Evolutionary conservation across 768 basidiomycete species (phyloP).

Genomic region (Cyathus striatus): DNA sequence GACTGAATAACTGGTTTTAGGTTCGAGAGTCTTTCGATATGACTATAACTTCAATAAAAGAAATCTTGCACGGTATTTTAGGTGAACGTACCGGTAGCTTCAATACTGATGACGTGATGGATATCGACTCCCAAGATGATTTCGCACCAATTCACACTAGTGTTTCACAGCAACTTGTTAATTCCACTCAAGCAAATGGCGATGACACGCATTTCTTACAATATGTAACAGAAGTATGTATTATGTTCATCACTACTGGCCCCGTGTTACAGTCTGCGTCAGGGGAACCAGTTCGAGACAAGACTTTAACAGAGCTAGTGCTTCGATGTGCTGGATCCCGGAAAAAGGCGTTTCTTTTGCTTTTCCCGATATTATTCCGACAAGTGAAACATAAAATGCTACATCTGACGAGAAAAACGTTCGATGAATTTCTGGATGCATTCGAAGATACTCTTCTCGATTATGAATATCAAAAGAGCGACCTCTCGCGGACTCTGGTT

Average conservation of each 20-base stretch:
- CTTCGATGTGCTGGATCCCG: slow-evolving; percentile 32
- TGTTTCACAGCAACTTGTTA: slow-evolving; percentile 21
- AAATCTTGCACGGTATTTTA: slow-evolving; percentile 33
- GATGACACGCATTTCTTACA: slow-evolving; percentile 22
- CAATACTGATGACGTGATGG: slow-evolving; percentile 19
- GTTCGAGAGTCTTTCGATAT: slow-evolving; percentile 41
- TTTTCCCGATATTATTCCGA: slow-evolving; percentile 51
- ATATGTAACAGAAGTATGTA: slow-evolving; percentile 44
- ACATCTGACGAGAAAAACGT: slow-evolving; percentile 40
- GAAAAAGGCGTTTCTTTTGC: slow-evolving; percentile 50
- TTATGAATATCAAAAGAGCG: slow-evolving; percentile 53
- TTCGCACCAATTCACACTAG: slow-evolving; percentile 49
- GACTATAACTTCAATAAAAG: slow-evolving; percentile 26
- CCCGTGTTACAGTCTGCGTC: slow-evolving; percentile 58
- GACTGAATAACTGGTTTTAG: slow-evolving; percentile 22
- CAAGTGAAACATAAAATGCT: slow-evolving; percentile 53
- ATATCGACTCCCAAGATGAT: slow-evolving; percentile 45
- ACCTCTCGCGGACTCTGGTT: slow-evolving; percentile 45
- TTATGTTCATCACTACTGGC: slow-evolving; percentile 57
- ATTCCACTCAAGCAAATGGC: slow-evolving; percentile 16
- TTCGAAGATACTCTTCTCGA: slow-evolving; percentile 45
- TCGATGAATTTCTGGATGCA: slow-evolving; percentile 49
- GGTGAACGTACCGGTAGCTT: slow-evolving; percentile 16
- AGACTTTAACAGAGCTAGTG: slow-evolving; percentile 51
- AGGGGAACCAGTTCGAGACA: slow-evolving; percentile 57